phyloP scores from a whole-genome alignment of 768 basidiomycete species.

The Leccinum arenicola region DNA sequence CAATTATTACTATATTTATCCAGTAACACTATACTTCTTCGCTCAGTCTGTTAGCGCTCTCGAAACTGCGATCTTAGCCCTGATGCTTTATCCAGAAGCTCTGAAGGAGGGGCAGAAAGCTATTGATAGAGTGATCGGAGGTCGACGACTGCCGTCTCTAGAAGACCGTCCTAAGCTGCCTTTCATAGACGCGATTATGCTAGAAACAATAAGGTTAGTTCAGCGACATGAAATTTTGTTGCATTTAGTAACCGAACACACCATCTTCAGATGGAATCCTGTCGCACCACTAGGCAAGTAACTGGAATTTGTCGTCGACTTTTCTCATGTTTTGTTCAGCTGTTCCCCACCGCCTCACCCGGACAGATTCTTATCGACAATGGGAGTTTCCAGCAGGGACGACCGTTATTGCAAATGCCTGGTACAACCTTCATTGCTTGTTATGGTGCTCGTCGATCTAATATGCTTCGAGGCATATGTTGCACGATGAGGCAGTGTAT shows the following conservation, averaged over 20 bases:
- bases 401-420: background rate
- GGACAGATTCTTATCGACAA: background rate
- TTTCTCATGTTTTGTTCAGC: background rate
- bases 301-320: background rate
- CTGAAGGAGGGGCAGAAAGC: background rate
- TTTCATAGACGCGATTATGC: conserved; percentile 2
- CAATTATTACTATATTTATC: background rate
- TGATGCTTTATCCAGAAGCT: conserved; percentile 2
- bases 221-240: background rate
- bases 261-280: conserved; percentile 3
- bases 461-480: conserved; percentile 5
- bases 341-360: conserved; percentile 3
- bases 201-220: conserved; percentile 1
- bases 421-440: background rate
- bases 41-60: background rate
- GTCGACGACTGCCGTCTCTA: background rate
- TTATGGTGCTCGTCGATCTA: background rate
- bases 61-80: conserved; percentile 3
- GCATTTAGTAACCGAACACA: background rate
- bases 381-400: conserved; percentile 4
- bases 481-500: conserved; percentile 1
- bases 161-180: background rate
- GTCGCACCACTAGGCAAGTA: conserved; percentile 4
- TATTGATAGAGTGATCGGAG: background rate
- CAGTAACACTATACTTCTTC: background rate